phyloP scores from a whole-genome alignment of 2,329 filamentous ascomycete species.

The Atkinsonella hypoxylon region DNA sequence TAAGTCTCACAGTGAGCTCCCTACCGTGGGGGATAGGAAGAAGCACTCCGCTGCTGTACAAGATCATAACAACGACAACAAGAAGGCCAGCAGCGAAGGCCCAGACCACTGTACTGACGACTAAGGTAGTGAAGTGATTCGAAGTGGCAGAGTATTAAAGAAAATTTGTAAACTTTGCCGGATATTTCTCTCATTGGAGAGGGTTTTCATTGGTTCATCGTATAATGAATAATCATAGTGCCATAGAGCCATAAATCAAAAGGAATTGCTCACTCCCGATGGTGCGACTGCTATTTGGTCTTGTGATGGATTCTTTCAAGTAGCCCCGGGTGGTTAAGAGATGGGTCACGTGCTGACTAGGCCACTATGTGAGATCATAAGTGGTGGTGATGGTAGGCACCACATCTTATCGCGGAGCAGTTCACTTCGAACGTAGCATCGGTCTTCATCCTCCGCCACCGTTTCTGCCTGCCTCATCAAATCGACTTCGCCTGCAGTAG shows the following conservation, averaged over 20 bases:
- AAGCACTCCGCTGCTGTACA: background rate
- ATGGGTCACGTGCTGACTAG: background rate
- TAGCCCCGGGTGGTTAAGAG: too few relatives aligned
- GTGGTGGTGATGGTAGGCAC: background rate
- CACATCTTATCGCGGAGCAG: background rate
- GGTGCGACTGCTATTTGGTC: too few relatives aligned
- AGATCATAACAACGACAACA: background rate
- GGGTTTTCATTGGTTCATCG: too few relatives aligned
- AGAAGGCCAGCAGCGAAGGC: background rate
- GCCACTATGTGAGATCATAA: background rate
- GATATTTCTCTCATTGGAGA: too few relatives aligned
- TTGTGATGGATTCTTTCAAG: too few relatives aligned
- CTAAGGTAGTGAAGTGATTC: background rate
- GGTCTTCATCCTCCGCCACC: background rate
- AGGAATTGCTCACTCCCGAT: too few relatives aligned
- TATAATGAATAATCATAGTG: too few relatives aligned
- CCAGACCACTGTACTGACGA: too few relatives aligned
- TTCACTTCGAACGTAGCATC: background rate
- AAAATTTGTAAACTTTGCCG: too few relatives aligned
- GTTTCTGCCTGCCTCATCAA: background rate
- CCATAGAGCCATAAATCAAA: too few relatives aligned
- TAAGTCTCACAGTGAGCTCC: constrained; percentile 15
- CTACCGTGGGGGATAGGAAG: constrained; percentile 12
- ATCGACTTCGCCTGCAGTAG: background rate
- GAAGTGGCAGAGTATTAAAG: too few relatives aligned